Conservation (phyloP, 257 asterid species). For the Gentiana macrophylla region DNA sequence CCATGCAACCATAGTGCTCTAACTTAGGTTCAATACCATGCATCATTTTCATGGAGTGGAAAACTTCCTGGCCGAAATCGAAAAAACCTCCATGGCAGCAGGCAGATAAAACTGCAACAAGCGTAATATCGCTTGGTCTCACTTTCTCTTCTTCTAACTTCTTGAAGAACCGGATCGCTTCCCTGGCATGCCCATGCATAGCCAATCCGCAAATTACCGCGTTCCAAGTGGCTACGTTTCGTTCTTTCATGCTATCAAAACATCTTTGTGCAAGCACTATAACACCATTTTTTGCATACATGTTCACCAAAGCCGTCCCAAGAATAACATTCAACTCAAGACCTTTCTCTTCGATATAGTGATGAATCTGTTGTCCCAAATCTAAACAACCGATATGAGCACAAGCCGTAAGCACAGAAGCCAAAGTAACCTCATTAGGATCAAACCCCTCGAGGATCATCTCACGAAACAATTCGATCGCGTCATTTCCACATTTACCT, state of each 20-base stretch:
- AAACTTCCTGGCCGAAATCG: constrained; percentile 46
- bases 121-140: constrained; percentile 52
- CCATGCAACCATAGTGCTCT: constrained; percentile 86
- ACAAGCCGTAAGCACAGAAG: constrained; percentile 74
- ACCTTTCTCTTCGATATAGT: constrained; percentile 38
- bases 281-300: constrained; percentile 80
- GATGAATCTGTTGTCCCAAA: constrained; percentile 58
- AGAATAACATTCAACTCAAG: constrained; percentile 52
- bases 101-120: constrained; percentile 71
- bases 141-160: constrained; percentile 32
- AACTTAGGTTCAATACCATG: constrained; percentile 56
- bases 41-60: constrained; percentile 39
- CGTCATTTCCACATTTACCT: constrained; percentile 30
- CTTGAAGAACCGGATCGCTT: constrained; percentile 46
- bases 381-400: constrained; percentile 69
- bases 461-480: constrained; percentile 41
- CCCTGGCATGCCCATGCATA: constrained; percentile 58
- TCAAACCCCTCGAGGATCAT: constrained; percentile 49
- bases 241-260: constrained; percentile 39
- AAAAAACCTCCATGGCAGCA: constrained; percentile 76
- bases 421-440: constrained; percentile 46
- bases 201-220: constrained; percentile 82
- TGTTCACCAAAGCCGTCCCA: constrained; percentile 80
- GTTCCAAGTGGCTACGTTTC: constrained; percentile 73
- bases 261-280: constrained; percentile 43